Evolutionary conservation across 148 eudicot genomes (phyloP).

Genomic region (Camellia granthamiana): DNA sequence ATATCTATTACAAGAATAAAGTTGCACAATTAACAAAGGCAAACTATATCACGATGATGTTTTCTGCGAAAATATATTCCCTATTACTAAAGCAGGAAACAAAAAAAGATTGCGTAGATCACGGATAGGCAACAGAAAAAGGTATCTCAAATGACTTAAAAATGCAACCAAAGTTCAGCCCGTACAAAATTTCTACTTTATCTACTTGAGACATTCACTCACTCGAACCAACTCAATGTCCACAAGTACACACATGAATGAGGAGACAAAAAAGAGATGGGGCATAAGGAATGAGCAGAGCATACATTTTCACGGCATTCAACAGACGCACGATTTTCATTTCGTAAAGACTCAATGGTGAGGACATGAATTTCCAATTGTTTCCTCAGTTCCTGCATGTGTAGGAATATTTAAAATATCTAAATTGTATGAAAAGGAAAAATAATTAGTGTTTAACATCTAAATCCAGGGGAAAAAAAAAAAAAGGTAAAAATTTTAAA

Average conservation of each 20-base stretch:
- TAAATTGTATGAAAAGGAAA: not conserved
- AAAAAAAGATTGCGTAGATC: not conserved
- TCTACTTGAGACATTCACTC: not conserved
- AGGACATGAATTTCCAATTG: constrained; percentile 74
- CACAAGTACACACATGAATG: constrained; percentile 6
- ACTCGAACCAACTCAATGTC: not conserved
- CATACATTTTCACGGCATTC: constrained; percentile 80
- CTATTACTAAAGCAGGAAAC: not conserved
- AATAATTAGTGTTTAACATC: not conserved
- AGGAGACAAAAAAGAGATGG: not conserved
- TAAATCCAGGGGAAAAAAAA: not conserved
- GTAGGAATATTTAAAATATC: constrained; percentile 7
- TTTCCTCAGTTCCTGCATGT: constrained; percentile 80
- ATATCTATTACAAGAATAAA: not conserved
- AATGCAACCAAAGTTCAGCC: not conserved
- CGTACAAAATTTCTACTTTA: not conserved
- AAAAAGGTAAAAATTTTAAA: not conserved
- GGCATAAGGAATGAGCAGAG: constrained; percentile 18
- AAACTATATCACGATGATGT: not conserved
- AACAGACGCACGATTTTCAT: constrained; percentile 60
- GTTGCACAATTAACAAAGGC: not conserved
- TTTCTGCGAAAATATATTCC: not conserved
- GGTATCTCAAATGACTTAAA: not conserved
- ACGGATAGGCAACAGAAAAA: not conserved
- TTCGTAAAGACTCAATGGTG: constrained; percentile 60